A percentile compares a stretch with the other conserved stretches of the same genome.
These are phyloP conservation scores for Bauhinia variegata DNA, from an alignment of 306 rosid genomes.

Conservation along the genomic window DNA sequence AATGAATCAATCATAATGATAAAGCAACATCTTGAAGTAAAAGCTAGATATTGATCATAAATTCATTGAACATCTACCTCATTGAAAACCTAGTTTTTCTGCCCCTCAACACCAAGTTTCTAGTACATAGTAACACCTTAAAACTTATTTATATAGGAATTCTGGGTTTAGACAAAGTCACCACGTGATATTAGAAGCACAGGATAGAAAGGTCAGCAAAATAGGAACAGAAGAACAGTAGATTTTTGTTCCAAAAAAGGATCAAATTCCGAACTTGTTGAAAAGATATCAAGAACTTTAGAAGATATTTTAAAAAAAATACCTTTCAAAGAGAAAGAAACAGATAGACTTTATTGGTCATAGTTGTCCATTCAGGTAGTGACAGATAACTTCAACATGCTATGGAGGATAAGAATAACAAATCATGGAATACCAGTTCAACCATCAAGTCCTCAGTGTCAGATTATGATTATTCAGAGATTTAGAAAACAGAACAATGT, in stretches of 20 bases:
- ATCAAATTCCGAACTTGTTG: no score
- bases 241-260: no score
- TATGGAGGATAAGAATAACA: slow-evolving; percentile 1
- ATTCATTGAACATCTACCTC: slow-evolving; percentile 4
- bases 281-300: neutral
- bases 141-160: neutral
- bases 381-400: neutral
- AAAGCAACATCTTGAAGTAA: slow-evolving; percentile 25
- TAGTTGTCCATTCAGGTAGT: slow-evolving; percentile 5
- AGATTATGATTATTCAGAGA: neutral
- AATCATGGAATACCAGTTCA: slow-evolving; percentile 7
- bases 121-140: slow-evolving; percentile 4
- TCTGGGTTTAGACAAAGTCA: neutral
- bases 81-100: neutral
- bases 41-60: slow-evolving; percentile 7
- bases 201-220: slow-evolving; percentile 9
- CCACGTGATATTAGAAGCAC: neutral
- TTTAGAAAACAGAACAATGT: neutral
- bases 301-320: neutral
- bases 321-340: slow-evolving; percentile 16
- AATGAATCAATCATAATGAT: neutral
- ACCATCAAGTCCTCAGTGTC: neutral
- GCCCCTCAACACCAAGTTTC: slow-evolving; percentile 10
- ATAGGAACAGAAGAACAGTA: slow-evolving; percentile 15
- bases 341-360: slow-evolving; percentile 8